Conservation (phyloP, 805 yeast genomes). For the Starmerella vitae region DNA sequence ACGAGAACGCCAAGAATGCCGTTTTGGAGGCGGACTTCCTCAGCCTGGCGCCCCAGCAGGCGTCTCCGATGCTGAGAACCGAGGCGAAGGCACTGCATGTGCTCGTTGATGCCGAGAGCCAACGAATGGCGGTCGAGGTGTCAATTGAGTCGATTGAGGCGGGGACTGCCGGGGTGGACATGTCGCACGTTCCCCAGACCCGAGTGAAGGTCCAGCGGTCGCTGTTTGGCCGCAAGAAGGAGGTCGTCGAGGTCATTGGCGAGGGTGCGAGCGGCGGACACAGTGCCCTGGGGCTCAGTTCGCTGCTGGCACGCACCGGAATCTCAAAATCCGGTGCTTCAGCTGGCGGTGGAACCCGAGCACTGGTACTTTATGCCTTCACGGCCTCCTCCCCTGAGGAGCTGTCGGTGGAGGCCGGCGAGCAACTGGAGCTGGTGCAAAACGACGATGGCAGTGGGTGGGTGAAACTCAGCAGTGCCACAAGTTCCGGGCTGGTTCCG, state of each 20-base stretch:
- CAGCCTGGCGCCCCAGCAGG: conserved; percentile 9
- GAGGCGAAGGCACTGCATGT: conserved; percentile 43
- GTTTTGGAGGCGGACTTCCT: conserved; percentile 26
- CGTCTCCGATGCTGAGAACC: conserved; percentile 32
- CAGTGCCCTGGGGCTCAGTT: conserved; percentile 19
- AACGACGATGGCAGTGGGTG: conserved; percentile 88
- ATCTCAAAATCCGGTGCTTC: conserved; percentile 8
- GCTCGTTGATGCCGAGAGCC: conserved; percentile 61
- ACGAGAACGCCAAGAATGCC: conserved; percentile 29
- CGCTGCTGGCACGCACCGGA: conserved; percentile 21
- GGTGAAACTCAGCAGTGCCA: conserved; percentile 41
- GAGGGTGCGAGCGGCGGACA: conserved; percentile 5
- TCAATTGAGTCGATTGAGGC: conserved; percentile 81
- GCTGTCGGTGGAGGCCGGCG: conserved; percentile 47
- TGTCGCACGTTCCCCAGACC: conserved; percentile 25
- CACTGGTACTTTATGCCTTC: conserved; percentile 40
- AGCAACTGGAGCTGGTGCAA: conserved; percentile 42
- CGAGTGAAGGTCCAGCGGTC: conserved; percentile 44
- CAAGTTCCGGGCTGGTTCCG: conserved; percentile 79
- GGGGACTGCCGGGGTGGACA: conserved; percentile 54
- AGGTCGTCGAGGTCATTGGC: conserved; percentile 21
- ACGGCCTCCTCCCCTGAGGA: conserved; percentile 66
- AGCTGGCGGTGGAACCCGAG: conserved; percentile 18
- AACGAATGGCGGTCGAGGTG: conserved; percentile 64
- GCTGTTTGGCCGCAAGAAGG: conserved; percentile 33